phyloP scores from a whole-genome alignment of 768 basidiomycete species.

The Xerocomellus chrysenteron region DNA sequence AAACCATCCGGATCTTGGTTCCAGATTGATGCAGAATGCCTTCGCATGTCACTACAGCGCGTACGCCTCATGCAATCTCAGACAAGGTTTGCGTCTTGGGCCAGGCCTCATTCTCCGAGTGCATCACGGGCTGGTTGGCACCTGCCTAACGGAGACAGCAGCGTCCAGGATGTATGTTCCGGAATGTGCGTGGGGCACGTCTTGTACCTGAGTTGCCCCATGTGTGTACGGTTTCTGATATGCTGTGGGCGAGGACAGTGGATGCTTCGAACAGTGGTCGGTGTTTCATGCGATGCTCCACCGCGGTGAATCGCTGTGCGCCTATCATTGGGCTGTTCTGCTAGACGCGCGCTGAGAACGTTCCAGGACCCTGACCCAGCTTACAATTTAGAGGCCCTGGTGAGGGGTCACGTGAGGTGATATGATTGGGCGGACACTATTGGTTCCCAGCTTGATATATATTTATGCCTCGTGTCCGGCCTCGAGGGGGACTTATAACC shows the following conservation, averaged over 20 bases:
- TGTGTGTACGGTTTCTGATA: background rate
- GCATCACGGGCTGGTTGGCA: background rate
- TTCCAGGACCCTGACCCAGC: background rate
- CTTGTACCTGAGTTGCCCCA: background rate
- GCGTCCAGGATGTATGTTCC: background rate
- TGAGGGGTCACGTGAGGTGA: constrained; percentile 18
- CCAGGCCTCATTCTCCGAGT: background rate
- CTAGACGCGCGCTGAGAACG: background rate
- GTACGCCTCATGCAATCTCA: constrained; percentile 8
- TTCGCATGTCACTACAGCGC: background rate
- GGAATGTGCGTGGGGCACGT: background rate
- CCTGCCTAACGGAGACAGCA: background rate
- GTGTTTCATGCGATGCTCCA: background rate
- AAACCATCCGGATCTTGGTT: background rate
- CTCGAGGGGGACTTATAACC: constrained; percentile 26
- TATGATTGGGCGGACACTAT: constrained; percentile 23
- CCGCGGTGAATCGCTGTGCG: background rate
- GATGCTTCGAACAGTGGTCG: background rate
- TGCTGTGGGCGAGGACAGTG: constrained; percentile 4
- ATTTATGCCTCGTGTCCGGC: constrained; percentile 29
- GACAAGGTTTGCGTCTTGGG: background rate
- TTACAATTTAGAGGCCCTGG: too few relatives aligned
- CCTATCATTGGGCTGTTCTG: background rate
- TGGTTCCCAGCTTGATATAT: constrained; percentile 10
- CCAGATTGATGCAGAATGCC: background rate